Evolutionary conservation across 2,329 filamentous ascomycete genomes (phyloP).

Genomic region (Hypoxylon sp.): DNA sequence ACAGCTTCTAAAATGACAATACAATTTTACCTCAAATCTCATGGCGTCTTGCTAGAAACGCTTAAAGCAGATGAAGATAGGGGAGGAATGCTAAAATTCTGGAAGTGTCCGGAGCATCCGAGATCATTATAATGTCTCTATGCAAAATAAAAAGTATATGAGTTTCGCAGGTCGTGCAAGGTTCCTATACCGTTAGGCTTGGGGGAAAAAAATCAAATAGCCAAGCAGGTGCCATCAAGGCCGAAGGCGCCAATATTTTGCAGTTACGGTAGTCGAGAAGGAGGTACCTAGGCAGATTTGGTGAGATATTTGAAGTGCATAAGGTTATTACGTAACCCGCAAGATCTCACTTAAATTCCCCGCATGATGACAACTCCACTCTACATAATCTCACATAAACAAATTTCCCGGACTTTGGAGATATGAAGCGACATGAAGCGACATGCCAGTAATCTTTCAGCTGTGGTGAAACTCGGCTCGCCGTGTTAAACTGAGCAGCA

Average conservation of each 20-base stretch:
- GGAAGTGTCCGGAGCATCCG: background rate
- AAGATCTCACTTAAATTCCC: background rate
- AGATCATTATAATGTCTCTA: background rate
- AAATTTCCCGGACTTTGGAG: background rate
- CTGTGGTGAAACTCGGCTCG: background rate
- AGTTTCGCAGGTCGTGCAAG: too few species aligned
- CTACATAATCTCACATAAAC: conserved; percentile 1
- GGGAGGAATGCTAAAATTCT: background rate
- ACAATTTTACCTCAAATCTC: background rate
- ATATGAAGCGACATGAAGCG: conserved; percentile 22
- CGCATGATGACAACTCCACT: conserved; percentile 11
- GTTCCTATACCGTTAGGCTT: too few species aligned
- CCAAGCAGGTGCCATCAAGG: too few species aligned
- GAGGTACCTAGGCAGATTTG: too few species aligned
- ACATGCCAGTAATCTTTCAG: conserved; percentile 12
- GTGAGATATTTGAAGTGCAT: too few species aligned
- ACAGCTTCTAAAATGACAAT: conserved; percentile 13
- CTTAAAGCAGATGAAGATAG: background rate
- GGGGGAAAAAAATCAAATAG: too few species aligned
- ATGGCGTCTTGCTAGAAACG: background rate
- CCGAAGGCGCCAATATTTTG: too few species aligned
- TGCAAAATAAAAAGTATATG: too few species aligned
- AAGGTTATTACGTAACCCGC: background rate
- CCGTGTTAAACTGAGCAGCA: background rate
- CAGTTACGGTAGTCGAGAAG: too few species aligned